These are phyloP conservation scores for Termitomyces bulborhizus DNA, from an alignment of 768 basidiomycete species.

Conservation along the genomic window DNA sequence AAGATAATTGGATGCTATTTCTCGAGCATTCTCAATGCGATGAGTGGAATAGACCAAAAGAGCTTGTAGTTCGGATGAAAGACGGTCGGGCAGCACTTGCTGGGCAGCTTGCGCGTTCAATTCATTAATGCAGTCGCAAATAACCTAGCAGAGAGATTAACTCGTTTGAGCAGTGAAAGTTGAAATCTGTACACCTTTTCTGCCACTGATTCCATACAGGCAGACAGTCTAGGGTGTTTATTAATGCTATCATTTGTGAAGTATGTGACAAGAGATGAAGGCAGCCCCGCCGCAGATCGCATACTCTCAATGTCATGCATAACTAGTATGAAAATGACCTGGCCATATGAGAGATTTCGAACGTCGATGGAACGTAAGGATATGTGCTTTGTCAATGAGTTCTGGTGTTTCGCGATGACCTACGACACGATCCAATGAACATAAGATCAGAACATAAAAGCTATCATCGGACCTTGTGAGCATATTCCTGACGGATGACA, in stretches of 20 bases:
- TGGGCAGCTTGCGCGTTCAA: conserved; percentile 70
- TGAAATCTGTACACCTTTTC: conserved; percentile 52
- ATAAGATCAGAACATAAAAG: not conserved
- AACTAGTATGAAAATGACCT: conserved; percentile 77
- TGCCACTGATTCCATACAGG: conserved; percentile 82
- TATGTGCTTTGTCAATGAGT: conserved; percentile 57
- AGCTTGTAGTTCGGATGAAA: conserved; percentile 69
- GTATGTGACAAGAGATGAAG: conserved; percentile 80
- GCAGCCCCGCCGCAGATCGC: conserved; percentile 72
- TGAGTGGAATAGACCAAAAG: conserved; percentile 79
- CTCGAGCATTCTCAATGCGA: conserved; percentile 74
- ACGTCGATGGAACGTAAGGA: conserved; percentile 62
- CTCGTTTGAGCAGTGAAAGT: not conserved
- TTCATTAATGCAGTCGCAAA: conserved; percentile 65
- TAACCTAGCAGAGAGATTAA: conserved; percentile 46
- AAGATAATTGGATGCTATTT: conserved; percentile 77
- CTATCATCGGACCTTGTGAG: conserved; percentile 49
- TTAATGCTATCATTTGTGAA: conserved; percentile 87
- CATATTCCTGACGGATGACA: conserved; percentile 82
- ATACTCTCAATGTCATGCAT: conserved; percentile 88
- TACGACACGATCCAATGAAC: conserved; percentile 21
- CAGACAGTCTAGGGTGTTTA: conserved; percentile 53
- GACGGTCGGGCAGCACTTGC: conserved; percentile 64
- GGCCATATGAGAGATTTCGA: conserved; percentile 70
- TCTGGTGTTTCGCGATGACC: conserved; percentile 68